Evolutionary conservation across 2,329 filamentous ascomycete genomes (phyloP), one percentile per base, ranked within the genome.

Genomic region (Zasmidium citrigriseum): DNA sequence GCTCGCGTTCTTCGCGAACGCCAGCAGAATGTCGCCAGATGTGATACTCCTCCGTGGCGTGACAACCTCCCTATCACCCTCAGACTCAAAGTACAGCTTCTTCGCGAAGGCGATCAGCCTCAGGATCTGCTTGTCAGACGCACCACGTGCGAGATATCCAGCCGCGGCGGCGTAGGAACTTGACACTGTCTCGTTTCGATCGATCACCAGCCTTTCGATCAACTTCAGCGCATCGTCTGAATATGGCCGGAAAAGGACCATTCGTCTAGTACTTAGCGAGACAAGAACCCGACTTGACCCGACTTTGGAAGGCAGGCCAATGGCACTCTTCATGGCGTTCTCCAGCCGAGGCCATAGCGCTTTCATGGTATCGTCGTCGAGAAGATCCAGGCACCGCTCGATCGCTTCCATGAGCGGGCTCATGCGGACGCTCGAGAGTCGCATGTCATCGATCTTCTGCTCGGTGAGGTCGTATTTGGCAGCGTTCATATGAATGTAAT

Each of bases 321-420:
- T 87, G 1, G 93, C 90, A 23, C 84, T 87, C 72, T 93, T 95
- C 75, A 98, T 91, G 0, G 89, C 88, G 25, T 83, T 82, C 72
- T 95, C 89, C 0, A 99, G 82, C 46, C 81, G 84, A 1, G 87
- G 86, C 34, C 88, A 86, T 10, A 97, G 80, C 20, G 86, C 81
- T 47, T 83, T 82, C 86, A 97, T 93, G n/a, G 89, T 87, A 3
- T 81, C 77, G 5, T 86, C 87, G 69, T 98, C 91, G 1, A 96
- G 82, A 53, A 90, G 86, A 59, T 96, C 91, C 27, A 99, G 83
- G 68, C 90, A 91, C 63, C 93, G 86, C 67, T 96, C 91, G 56
- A 98, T 91, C 1, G 92, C 92, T 73, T 97, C 93, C 69, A 93
- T 96, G 64, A 99, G 87, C 0, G 95, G 93, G 16, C 91, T 96